These are phyloP conservation scores for Macrotyloma uniflorum DNA, from an alignment of 306 rosid genomes.

Conservation along the genomic window DNA sequence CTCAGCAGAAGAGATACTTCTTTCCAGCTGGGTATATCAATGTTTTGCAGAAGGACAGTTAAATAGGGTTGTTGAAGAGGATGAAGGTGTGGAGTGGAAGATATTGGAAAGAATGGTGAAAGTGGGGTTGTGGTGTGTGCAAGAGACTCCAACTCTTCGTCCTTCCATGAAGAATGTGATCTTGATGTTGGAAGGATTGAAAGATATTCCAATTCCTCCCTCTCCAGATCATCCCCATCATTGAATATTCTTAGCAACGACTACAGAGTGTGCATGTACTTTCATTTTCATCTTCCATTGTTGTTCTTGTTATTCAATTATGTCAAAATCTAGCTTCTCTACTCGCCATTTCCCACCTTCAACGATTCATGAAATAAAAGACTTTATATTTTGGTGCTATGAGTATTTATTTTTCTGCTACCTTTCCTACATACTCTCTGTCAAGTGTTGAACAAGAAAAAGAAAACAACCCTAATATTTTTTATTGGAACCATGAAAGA, in stretches of 20 bases:
- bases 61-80: conserved; percentile 13
- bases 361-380: not conserved
- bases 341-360: not conserved
- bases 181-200: conserved; percentile 49
- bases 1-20: conserved; percentile 27
- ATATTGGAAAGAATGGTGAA: conserved; percentile 51
- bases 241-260: conserved; percentile 1
- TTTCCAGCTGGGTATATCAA: conserved; percentile 42
- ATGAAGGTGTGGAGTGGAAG: conserved; percentile 38
- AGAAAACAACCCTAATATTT: no score
- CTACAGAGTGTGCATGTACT: no score
- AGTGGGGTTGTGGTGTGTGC: conserved; percentile 53
- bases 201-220: conserved; percentile 48
- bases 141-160: conserved; percentile 37
- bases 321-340: not conserved
- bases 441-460: no score
- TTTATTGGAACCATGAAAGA: no score
- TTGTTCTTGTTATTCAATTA: not conserved
- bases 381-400: no score
- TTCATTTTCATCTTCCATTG: not conserved
- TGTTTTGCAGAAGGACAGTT: conserved; percentile 41
- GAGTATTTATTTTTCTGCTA: no score
- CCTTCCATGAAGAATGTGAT: conserved; percentile 45
- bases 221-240: not conserved
- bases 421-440: no score